These are phyloP conservation scores for Cicer pinnatifidum DNA, from an alignment of 306 rosid species.

Conservation along the genomic window DNA sequence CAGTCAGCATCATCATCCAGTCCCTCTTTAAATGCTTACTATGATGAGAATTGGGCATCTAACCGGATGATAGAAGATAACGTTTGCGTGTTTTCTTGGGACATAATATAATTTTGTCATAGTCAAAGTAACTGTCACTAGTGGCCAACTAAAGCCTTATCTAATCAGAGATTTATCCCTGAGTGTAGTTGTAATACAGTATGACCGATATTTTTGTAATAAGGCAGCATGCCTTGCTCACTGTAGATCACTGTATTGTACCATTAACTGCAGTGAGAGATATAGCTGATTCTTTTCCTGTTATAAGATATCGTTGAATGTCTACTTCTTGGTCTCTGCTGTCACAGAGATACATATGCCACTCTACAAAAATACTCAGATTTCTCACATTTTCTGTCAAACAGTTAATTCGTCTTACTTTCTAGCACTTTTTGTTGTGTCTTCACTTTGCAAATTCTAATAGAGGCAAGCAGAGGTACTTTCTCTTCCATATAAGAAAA, in stretches of 20 bases:
- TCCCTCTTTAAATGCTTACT: not conserved
- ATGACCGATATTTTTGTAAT: not conserved
- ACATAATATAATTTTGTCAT: not conserved
- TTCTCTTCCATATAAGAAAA: not conserved
- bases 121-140: not conserved
- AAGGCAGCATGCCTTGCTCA: conserved; percentile 9
- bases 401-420: not conserved
- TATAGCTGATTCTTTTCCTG: not conserved
- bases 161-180: not conserved
- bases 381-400: not conserved
- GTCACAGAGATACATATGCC: not conserved
- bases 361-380: not conserved
- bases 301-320: conserved; percentile 3
- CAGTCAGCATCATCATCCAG: not conserved
- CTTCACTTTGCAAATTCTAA: not conserved
- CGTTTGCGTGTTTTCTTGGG: not conserved
- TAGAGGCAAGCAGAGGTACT: not conserved
- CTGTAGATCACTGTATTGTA: not conserved
- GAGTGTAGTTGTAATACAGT: not conserved
- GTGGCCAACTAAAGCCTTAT: conserved; percentile 10
- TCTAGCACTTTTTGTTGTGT: not conserved
- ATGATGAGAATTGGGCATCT: conserved; percentile 9
- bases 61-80: not conserved
- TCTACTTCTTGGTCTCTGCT: not conserved
- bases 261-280: not conserved